A percentile compares a stretch with the other conserved stretches of the same genome.
Conservation (phyloP, 2,329 filamentous ascomycete species). For the Metarhizium sp. region DNA sequence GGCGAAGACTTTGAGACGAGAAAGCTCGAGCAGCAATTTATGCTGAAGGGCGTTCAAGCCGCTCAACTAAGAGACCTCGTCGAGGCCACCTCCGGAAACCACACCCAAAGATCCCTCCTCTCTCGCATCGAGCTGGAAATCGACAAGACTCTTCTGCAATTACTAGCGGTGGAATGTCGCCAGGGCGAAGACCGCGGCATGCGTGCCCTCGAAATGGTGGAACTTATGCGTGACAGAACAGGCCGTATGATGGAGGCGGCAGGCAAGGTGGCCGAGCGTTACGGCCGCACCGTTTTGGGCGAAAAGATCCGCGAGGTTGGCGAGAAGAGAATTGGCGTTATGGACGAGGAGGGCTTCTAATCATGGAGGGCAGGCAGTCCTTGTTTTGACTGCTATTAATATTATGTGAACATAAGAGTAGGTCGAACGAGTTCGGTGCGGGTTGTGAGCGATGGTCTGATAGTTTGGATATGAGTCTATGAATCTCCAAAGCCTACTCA, state of each 20-base stretch:
- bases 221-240: conserved; percentile 71
- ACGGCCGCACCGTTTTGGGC: conserved; percentile 67
- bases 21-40: conserved; percentile 70
- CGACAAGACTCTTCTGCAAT: conserved; percentile 82
- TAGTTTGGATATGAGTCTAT: no score
- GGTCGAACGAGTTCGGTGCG: not conserved
- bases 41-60: conserved; percentile 63
- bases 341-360: conserved; percentile 40
- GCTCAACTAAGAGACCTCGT: conserved; percentile 69
- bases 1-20: conserved; percentile 37
- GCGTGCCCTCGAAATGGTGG: conserved; percentile 86
- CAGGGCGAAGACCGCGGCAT: conserved; percentile 90
- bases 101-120: conserved; percentile 57
- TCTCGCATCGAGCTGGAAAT: conserved; percentile 70
- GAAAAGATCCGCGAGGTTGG: conserved; percentile 86
- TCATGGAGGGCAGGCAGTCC: not conserved
- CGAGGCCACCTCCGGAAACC: conserved; percentile 48
- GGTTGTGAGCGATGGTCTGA: no score
- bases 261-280: conserved; percentile 78
- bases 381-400: not conserved
- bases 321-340: conserved; percentile 55
- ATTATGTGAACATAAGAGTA: not conserved
- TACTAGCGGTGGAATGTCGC: conserved; percentile 82
- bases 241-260: conserved; percentile 91
- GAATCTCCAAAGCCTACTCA: no score